These are phyloP conservation scores for Stellera chamaejasme DNA, from an alignment of 345 rosid genomes.

Conservation along the genomic window DNA sequence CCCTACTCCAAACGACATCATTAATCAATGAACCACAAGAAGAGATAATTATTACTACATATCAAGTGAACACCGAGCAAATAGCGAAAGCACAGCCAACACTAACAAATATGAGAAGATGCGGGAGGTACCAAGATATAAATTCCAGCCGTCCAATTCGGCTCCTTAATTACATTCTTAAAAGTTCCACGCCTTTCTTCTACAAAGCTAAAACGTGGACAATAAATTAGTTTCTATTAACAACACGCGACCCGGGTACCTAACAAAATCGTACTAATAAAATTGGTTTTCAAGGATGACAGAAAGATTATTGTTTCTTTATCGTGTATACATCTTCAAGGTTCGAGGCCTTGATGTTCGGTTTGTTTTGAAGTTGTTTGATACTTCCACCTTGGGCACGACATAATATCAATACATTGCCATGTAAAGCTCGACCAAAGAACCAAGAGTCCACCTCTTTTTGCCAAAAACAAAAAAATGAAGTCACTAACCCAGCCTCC, in stretches of 20 bases:
- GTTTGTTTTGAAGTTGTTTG: constrained; percentile 67
- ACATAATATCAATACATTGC: constrained; percentile 1
- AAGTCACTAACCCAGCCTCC: constrained; percentile 67
- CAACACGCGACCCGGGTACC: background rate
- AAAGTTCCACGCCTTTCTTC: constrained; percentile 90
- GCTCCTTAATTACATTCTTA: constrained; percentile 84
- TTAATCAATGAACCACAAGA: background rate
- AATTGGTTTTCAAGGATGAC: too few species aligned
- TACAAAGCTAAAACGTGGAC: constrained; percentile 50
- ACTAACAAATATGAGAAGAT: background rate
- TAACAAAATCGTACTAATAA: too few species aligned
- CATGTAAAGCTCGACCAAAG: background rate
- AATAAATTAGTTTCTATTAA: constrained; percentile 4
- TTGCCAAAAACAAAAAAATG: background rate
- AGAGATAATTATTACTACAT: too few species aligned
- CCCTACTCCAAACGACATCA: constrained; percentile 24
- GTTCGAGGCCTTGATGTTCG: constrained; percentile 69
- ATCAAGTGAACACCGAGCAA: too few species aligned
- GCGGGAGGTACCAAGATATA: constrained; percentile 51
- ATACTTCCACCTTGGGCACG: constrained; percentile 79
- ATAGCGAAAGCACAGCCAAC: too few species aligned
- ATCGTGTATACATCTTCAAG: constrained; percentile 36
- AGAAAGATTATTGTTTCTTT: too few species aligned
- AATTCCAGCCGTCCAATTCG: constrained; percentile 79
- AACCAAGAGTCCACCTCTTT: background rate